Evolutionary conservation across 2,329 filamentous ascomycete species (phyloP).

Genomic region (Fonsecaea multimorphosa): DNA sequence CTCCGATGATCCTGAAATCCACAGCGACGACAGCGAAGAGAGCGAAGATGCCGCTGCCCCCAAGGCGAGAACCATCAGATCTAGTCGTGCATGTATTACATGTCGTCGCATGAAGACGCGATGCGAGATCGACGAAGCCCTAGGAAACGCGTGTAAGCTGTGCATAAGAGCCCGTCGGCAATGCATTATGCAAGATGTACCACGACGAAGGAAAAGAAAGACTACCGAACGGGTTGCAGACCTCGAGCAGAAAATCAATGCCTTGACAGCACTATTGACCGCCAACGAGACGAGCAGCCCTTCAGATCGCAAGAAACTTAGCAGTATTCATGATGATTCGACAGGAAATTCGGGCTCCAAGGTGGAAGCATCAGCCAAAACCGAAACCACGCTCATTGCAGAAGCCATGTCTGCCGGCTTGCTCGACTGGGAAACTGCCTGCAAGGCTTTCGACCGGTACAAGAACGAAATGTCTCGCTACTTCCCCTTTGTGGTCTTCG

Average conservation of each 20-base stretch:
- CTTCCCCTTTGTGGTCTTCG: slow-evolving; percentile 65
- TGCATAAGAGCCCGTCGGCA: slow-evolving; percentile 77
- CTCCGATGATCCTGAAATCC: slow-evolving; percentile 18
- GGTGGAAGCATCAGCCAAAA: not conserved
- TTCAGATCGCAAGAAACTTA: not conserved
- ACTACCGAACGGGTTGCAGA: slow-evolving; percentile 86
- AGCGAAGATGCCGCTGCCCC: slow-evolving; percentile 25
- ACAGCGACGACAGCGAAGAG: slow-evolving; percentile 32
- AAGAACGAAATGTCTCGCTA: slow-evolving; percentile 60
- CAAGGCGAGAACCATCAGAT: slow-evolving; percentile 24
- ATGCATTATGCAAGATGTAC: slow-evolving; percentile 80
- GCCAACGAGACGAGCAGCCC: slow-evolving; percentile 50
- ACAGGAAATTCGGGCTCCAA: slow-evolving; percentile 1
- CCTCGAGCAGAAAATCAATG: slow-evolving; percentile 90
- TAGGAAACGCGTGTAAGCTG: slow-evolving; percentile 69
- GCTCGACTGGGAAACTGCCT: slow-evolving; percentile 58
- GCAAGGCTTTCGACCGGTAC: slow-evolving; percentile 62
- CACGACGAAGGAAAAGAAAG: slow-evolving; percentile 79
- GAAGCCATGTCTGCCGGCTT: slow-evolving; percentile 58
- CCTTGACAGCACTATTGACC: slow-evolving; percentile 78
- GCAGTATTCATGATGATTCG: not conserved
- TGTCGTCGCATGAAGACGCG: slow-evolving; percentile 81
- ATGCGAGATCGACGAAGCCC: slow-evolving; percentile 75
- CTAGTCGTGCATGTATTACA: slow-evolving; percentile 70
- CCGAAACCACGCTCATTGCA: slow-evolving; percentile 41